These are phyloP conservation scores for Penicillium antarcticum DNA, from an alignment of 495 filamentous ascomycete species.

Conservation along the genomic window DNA sequence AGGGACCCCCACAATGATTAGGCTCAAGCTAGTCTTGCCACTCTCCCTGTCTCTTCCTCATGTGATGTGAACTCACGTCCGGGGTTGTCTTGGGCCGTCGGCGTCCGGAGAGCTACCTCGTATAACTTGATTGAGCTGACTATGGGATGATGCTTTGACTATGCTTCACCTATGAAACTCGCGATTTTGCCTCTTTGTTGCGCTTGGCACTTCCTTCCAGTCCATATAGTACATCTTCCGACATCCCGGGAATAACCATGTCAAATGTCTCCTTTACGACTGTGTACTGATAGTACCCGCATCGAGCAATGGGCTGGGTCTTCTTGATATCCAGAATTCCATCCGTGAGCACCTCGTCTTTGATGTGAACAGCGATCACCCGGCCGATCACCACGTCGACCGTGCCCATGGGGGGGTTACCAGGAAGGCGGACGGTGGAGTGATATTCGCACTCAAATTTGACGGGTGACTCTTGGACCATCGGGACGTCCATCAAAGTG, in stretches of 20 bases:
- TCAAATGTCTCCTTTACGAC: constrained; percentile 50
- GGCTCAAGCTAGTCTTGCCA: neutral
- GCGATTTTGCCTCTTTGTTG: constrained; percentile 12
- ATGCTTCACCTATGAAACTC: neutral
- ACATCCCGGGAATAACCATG: constrained; percentile 45
- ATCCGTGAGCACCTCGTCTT: constrained; percentile 46
- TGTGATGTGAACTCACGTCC: neutral
- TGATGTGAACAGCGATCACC: constrained; percentile 54
- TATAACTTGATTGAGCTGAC: neutral
- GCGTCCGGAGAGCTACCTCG: neutral
- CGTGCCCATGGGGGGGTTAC: constrained; percentile 50
- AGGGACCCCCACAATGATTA: neutral
- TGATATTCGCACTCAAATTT: constrained; percentile 57
- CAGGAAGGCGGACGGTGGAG: constrained; percentile 48
- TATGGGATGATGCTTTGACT: neutral
- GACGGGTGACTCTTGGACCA: constrained; percentile 51
- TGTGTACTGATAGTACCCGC: constrained; percentile 57
- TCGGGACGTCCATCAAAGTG: constrained; percentile 37
- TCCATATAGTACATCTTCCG: constrained; percentile 31
- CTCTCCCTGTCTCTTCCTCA: neutral
- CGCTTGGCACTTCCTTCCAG: constrained; percentile 21
- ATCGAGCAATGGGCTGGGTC: constrained; percentile 55
- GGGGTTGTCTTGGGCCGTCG: constrained; percentile 1
- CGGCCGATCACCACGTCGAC: constrained; percentile 55
- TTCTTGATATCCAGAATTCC: constrained; percentile 52